Percentiles rank a stretch among this genome's conserved stretches.
Conservation (phyloP, 2,329 filamentous ascomycete species). For the Thelonectria olida region DNA sequence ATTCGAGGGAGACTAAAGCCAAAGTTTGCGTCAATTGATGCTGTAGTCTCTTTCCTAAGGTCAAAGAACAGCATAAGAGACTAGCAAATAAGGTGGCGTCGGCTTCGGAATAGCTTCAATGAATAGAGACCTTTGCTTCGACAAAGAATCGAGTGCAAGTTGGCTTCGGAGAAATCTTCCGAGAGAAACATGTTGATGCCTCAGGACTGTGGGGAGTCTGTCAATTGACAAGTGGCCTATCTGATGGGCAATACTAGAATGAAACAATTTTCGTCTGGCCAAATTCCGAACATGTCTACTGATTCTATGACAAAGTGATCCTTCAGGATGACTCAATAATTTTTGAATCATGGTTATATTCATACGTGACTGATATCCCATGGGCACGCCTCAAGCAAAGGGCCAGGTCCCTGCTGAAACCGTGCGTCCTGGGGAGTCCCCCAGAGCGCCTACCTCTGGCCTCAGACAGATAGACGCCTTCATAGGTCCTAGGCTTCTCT, state of each 20-base stretch:
- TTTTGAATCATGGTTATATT: not conserved
- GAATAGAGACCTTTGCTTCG: slow-evolving; percentile 22
- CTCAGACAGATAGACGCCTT: not conserved
- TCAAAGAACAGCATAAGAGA: not conserved
- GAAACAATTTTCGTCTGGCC: not conserved
- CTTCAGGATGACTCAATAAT: slow-evolving; percentile 27
- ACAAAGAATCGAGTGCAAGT: slow-evolving; percentile 14
- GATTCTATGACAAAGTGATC: slow-evolving; percentile 27
- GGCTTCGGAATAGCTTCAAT: slow-evolving; percentile 27
- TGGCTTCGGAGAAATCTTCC: slow-evolving; percentile 17
- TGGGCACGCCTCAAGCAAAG: not conserved
- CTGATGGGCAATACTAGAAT: not conserved
- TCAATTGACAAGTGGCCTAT: not conserved
- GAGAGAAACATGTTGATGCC: slow-evolving; percentile 34
- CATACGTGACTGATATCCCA: not conserved
- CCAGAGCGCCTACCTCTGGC: not conserved
- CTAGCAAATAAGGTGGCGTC: not conserved
- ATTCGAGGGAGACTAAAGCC: not conserved
- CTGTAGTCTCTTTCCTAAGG: not conserved
- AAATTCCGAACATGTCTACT: not conserved
- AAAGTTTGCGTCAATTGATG: not conserved
- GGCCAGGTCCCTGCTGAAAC: not conserved
- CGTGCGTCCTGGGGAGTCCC: too few relatives aligned
- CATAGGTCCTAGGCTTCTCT: not conserved
- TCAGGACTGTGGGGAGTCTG: slow-evolving; percentile 25